Percentiles rank a stretch among this genome's conserved stretches.
phyloP scores from a whole-genome alignment of 2,329 filamentous ascomycete genomes.

The Thelonectria rubi region DNA sequence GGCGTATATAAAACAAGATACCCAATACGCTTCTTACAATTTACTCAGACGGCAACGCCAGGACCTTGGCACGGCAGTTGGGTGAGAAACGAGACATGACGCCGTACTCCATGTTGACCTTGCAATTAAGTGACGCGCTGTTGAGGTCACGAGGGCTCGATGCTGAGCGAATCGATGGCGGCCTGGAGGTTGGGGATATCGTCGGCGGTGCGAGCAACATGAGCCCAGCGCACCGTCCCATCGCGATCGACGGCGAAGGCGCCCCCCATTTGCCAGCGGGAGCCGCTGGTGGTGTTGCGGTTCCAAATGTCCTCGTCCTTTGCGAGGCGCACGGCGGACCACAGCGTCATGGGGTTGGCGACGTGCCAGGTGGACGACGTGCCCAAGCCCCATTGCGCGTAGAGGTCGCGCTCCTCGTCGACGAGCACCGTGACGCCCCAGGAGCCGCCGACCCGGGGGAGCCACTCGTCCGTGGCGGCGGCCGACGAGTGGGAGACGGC shows the following conservation, averaged over 20 bases:
- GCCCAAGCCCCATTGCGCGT: conserved; percentile 73
- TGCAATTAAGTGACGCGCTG: neutral
- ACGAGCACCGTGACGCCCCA: conserved; percentile 67
- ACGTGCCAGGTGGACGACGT: conserved; percentile 69
- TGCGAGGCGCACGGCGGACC: conserved; percentile 65
- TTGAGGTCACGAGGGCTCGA: conserved; percentile 15
- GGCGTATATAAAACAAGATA: conserved; percentile 20
- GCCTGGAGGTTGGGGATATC: conserved; percentile 45
- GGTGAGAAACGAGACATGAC: no score
- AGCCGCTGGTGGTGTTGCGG: conserved; percentile 70
- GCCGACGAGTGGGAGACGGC: conserved; percentile 69
- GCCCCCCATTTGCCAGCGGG: conserved; percentile 73
- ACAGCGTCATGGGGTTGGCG: conserved; percentile 66
- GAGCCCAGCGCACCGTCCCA: conserved; percentile 45
- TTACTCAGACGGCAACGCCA: no score
- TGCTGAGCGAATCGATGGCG: conserved; percentile 41
- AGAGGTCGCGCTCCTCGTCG: conserved; percentile 67
- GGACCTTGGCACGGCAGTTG: no score
- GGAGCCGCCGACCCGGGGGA: conserved; percentile 63
- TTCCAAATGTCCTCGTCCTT: conserved; percentile 73
- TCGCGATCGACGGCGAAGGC: conserved; percentile 61
- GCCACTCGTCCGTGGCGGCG: conserved; percentile 65
- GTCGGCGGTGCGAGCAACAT: conserved; percentile 44
- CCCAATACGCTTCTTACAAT: conserved; percentile 36
- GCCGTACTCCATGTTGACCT: no score